phyloP scores from a whole-genome alignment of 306 rosid species.

The Gastrolobium bilobum region DNA sequence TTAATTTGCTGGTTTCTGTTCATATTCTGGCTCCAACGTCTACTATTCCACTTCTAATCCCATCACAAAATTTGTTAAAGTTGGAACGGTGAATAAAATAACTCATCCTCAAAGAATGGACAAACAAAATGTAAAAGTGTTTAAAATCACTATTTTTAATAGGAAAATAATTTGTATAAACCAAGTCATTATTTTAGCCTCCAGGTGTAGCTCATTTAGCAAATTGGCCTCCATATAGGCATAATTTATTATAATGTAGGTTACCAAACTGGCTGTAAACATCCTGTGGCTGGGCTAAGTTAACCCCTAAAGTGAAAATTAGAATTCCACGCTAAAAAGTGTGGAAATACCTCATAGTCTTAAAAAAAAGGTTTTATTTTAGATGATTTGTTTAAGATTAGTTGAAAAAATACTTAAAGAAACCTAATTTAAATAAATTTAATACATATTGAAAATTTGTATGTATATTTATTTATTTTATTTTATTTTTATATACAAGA shows the following conservation, averaged over 20 bases:
- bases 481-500: too few relatives aligned
- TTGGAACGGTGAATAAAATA: constrained; percentile 1
- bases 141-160: neutral
- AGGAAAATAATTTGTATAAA: too few relatives aligned
- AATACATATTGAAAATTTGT: neutral
- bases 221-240: neutral
- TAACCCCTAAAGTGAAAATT: neutral
- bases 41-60: neutral
- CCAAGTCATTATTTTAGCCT: neutral
- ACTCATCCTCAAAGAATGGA: neutral
- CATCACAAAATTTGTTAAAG: neutral
- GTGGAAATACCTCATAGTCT: too few relatives aligned
- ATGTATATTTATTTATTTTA: neutral
- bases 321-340: neutral
- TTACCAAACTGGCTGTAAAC: neutral
- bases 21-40: neutral
- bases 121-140: too few relatives aligned
- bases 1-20: constrained; percentile 8
- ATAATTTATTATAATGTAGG: neutral
- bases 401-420: neutral
- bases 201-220: neutral
- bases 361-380: neutral
- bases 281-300: neutral
- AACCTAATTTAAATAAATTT: neutral
- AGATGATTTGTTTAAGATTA: neutral